Conservation (phyloP, 2,329 filamentous ascomycete genomes). For the Trichoderma afroharzianum region DNA sequence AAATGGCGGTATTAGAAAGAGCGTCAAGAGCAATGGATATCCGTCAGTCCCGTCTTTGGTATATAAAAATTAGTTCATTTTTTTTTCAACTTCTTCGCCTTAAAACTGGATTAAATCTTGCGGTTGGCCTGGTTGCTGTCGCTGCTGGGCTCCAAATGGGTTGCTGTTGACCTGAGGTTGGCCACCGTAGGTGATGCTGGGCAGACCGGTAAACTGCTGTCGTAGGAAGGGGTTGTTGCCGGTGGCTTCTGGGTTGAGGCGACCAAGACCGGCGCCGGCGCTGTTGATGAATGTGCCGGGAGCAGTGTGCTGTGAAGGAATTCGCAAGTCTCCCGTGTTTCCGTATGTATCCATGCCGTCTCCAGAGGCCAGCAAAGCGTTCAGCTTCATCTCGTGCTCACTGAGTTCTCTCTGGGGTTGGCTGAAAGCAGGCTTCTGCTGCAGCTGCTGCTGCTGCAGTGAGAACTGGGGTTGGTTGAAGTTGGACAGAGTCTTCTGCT, state of each 20-base stretch:
- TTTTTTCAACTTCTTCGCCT: conserved; percentile 10
- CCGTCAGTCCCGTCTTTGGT: background rate
- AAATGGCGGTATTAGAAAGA: conserved; percentile 14
- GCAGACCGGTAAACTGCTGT: conserved; percentile 78
- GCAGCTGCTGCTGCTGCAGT: conserved; percentile 38
- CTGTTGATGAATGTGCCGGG: conserved; percentile 97
- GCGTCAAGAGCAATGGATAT: background rate
- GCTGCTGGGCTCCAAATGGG: conserved; percentile 52
- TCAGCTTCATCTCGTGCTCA: conserved; percentile 72
- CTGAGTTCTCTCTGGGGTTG: conserved; percentile 52
- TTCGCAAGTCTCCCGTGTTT: conserved; percentile 92
- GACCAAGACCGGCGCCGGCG: conserved; percentile 74
- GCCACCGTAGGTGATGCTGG: conserved; percentile 51
- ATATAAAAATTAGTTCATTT: background rate
- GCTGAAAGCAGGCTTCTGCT: conserved; percentile 29
- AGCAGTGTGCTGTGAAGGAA: conserved; percentile 93
- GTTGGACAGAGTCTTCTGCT: conserved; percentile 71
- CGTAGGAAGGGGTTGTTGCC: conserved; percentile 88
- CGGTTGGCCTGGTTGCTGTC: conserved; percentile 47
- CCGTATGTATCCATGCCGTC: conserved; percentile 97
- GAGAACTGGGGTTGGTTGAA: conserved; percentile 53
- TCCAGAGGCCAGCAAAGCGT: conserved; percentile 77
- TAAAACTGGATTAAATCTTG: conserved; percentile 64
- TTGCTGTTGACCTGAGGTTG: conserved; percentile 50
- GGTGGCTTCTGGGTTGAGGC: conserved; percentile 66